Evolutionary conservation across 768 basidiomycete species (phyloP).

Genomic region (Austroboletus eburneus): DNA sequence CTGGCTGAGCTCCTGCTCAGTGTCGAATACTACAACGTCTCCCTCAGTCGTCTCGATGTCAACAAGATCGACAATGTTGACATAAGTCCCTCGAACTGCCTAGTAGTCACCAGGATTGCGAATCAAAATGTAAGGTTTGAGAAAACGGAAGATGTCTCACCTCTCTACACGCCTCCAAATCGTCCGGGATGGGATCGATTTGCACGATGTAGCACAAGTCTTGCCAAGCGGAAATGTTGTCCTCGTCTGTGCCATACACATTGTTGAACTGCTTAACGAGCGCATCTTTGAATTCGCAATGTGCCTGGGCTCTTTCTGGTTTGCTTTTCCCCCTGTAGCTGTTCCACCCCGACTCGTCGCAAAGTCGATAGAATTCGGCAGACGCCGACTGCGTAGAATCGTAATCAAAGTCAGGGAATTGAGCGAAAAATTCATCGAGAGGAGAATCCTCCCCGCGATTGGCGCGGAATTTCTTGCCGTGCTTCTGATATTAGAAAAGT

Average conservation of each 20-base stretch:
- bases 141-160: not conserved
- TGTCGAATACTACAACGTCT: not conserved
- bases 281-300: constrained; percentile 6
- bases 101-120: not conserved
- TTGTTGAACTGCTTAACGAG: constrained; percentile 15
- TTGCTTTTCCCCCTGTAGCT: too few relatives aligned
- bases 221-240: constrained; percentile 7
- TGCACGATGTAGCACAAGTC: constrained; percentile 2
- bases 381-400: constrained; percentile 7
- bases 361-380: constrained; percentile 16
- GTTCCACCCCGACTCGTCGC: constrained; percentile 9
- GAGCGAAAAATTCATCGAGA: constrained; percentile 2
- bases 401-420: constrained; percentile 4
- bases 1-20: constrained; percentile 8
- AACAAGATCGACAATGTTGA: constrained; percentile 21
- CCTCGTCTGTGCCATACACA: constrained; percentile 10
- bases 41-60: constrained; percentile 5
- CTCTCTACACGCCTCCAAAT: constrained; percentile 6
- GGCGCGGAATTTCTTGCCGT: not conserved
- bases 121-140: not conserved
- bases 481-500: constrained; percentile 2
- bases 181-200: constrained; percentile 8
- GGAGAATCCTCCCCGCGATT: not conserved
- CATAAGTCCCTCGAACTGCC: not conserved
- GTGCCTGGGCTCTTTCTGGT: not conserved